Percentiles rank a stretch among this genome's conserved stretches.
Conservation (phyloP, 345 rosid species). For the Eucalyptus erythrocorys region DNA sequence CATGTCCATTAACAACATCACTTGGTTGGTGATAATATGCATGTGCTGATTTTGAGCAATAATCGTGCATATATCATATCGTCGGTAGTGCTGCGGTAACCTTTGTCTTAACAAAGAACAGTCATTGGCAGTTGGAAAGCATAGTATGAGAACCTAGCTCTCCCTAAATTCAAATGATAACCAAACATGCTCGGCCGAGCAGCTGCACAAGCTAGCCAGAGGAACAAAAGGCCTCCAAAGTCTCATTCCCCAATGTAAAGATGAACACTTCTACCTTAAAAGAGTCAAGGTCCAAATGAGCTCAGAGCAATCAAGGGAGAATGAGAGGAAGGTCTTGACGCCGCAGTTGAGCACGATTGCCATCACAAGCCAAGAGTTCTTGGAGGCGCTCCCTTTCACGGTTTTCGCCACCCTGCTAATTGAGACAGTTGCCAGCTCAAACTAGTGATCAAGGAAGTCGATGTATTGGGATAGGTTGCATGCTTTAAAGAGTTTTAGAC, state of each 20-base stretch:
- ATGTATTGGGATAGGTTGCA: conserved; percentile 50
- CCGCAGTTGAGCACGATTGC: conserved; percentile 59
- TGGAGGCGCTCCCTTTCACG: conserved; percentile 76
- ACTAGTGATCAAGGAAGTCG: conserved; percentile 47
- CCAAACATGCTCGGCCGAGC: background rate
- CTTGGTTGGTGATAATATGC: background rate
- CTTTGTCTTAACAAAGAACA: too few species aligned
- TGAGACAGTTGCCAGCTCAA: conserved; percentile 65
- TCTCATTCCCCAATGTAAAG: conserved; percentile 38
- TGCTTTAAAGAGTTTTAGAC: conserved; percentile 39
- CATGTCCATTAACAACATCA: background rate
- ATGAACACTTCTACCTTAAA: conserved; percentile 45
- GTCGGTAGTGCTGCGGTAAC: conserved; percentile 11
- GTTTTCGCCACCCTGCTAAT: conserved; percentile 61
- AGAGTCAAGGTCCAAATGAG: conserved; percentile 44
- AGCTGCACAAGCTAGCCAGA: background rate
- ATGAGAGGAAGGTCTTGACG: conserved; percentile 39
- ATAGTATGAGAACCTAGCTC: conserved; percentile 17
- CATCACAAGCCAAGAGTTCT: conserved; percentile 51
- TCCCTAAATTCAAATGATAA: conserved; percentile 46
- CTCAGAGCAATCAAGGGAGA: conserved; percentile 1
- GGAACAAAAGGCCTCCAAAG: background rate
- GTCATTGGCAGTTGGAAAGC: too few species aligned
- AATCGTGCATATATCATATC: fast-evolving
- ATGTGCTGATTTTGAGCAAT: background rate